These are phyloP conservation scores for Irpex rosettiformis DNA, from an alignment of 1,284 basidiomycete genomes.

Conservation along the genomic window DNA sequence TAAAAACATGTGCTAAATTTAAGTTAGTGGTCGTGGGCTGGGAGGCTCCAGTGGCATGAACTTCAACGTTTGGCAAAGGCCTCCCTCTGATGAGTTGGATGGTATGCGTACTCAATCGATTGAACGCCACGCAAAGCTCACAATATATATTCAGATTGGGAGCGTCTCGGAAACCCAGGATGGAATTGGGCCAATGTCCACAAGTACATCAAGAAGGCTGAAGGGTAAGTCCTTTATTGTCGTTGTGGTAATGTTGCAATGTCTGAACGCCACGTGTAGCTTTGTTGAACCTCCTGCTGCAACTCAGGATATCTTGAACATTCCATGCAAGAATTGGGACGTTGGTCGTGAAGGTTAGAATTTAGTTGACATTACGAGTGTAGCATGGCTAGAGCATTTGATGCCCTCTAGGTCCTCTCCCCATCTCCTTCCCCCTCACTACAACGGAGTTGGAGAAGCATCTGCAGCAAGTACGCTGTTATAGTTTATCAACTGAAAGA, in stretches of 20 bases:
- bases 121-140: no score
- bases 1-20: neutral
- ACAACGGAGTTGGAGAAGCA: neutral
- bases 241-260: neutral
- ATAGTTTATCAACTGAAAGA: neutral
- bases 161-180: constrained; percentile 14
- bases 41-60: constrained; percentile 8
- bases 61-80: constrained; percentile 7
- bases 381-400: no score
- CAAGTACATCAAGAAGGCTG: constrained; percentile 5
- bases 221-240: constrained; percentile 5
- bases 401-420: neutral
- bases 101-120: neutral
- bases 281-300: constrained; percentile 6
- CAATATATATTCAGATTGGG: constrained; percentile 5
- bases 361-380: no score
- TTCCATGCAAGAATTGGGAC: constrained; percentile 1
- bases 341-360: constrained; percentile 1
- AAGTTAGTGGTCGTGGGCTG: constrained; percentile 5
- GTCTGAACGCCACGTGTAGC: neutral
- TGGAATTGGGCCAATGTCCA: constrained; percentile 13
- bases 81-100: constrained; percentile 4
- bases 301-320: neutral
- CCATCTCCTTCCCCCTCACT: constrained; percentile 1
- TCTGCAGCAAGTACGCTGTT: neutral